These are phyloP conservation scores for Suhomyces wounanorum DNA, from an alignment of 1,139 yeast species.

Conservation along the genomic window DNA sequence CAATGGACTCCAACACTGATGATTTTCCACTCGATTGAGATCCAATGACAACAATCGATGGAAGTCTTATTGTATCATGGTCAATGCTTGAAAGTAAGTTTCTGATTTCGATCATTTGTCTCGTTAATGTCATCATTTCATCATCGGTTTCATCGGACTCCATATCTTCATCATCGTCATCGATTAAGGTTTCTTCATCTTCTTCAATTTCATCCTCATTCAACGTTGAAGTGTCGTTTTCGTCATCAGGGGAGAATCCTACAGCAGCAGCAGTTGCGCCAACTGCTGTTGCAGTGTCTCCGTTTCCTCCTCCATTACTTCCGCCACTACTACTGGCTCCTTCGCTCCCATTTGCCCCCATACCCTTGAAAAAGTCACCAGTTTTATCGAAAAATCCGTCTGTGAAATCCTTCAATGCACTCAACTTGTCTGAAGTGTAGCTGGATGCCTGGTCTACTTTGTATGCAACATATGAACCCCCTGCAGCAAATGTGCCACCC, in stretches of 20 bases:
- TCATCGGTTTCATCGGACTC: slow-evolving; percentile 57
- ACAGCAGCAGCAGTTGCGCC: slow-evolving; percentile 53
- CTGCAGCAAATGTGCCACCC: slow-evolving; percentile 93
- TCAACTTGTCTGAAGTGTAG: slow-evolving; percentile 67
- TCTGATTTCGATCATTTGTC: slow-evolving; percentile 96
- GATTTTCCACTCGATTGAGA: slow-evolving; percentile 98
- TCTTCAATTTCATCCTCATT: slow-evolving; percentile 33
- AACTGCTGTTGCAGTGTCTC: slow-evolving; percentile 41
- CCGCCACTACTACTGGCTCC: slow-evolving; percentile 23
- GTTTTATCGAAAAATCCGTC: slow-evolving; percentile 48
- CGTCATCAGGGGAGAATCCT: slow-evolving; percentile 38
- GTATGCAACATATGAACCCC: slow-evolving; percentile 88
- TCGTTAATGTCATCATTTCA: slow-evolving; percentile 82
- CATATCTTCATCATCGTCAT: slow-evolving; percentile 46
- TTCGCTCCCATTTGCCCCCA: slow-evolving; percentile 16
- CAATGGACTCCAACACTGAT: slow-evolving; percentile 89
- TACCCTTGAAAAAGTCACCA: slow-evolving; percentile 40
- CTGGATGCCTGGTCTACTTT: slow-evolving; percentile 85
- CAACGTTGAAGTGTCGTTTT: slow-evolving; percentile 13
- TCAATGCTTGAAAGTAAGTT: slow-evolving; percentile 75
- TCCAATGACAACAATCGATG: slow-evolving; percentile 95
- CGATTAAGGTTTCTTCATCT: slow-evolving; percentile 29
- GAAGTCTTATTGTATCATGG: slow-evolving; percentile 77
- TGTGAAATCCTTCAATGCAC: slow-evolving; percentile 60
- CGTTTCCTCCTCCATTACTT: slow-evolving; percentile 32